These are phyloP conservation scores for Rhododendron henanense DNA, from an alignment of 148 eudicot species.

Conservation along the genomic window DNA sequence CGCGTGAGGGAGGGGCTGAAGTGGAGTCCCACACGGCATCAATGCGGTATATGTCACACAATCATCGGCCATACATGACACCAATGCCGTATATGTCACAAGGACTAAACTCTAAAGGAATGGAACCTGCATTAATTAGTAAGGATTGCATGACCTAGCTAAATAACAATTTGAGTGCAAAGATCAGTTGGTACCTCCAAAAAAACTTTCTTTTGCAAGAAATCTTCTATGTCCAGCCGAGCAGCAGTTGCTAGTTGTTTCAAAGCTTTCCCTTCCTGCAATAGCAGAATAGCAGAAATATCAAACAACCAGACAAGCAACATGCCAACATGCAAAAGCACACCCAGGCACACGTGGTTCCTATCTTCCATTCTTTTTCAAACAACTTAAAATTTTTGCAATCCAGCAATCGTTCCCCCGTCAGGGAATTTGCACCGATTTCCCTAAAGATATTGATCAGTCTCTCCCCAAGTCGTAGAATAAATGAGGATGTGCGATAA, in stretches of 20 bases:
- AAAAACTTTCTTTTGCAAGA: conserved; percentile 93
- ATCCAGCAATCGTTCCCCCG: neutral
- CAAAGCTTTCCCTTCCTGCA: conserved; percentile 91
- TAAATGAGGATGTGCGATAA: neutral
- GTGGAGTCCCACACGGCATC: neutral
- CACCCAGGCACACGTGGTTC: neutral
- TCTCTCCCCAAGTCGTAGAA: neutral
- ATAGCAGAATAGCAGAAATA: neutral
- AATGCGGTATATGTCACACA: neutral
- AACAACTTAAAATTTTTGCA: neutral
- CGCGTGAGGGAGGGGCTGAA: too few relatives aligned
- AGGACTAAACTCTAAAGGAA: neutral
- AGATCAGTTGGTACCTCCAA: conserved; percentile 55
- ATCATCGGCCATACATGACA: neutral
- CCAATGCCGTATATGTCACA: neutral
- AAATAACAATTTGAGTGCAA: neutral
- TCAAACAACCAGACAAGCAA: neutral
- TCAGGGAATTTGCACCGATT: neutral
- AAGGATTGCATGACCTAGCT: neutral
- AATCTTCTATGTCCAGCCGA: conserved; percentile 96
- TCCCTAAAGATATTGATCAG: neutral
- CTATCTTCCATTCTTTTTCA: neutral
- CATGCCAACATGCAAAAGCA: neutral
- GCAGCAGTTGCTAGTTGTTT: conserved; percentile 96
- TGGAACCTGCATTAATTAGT: neutral